Evolutionary conservation across 2,329 filamentous ascomycete genomes (phyloP).

Genomic region (Acrocalymma vagum): DNA sequence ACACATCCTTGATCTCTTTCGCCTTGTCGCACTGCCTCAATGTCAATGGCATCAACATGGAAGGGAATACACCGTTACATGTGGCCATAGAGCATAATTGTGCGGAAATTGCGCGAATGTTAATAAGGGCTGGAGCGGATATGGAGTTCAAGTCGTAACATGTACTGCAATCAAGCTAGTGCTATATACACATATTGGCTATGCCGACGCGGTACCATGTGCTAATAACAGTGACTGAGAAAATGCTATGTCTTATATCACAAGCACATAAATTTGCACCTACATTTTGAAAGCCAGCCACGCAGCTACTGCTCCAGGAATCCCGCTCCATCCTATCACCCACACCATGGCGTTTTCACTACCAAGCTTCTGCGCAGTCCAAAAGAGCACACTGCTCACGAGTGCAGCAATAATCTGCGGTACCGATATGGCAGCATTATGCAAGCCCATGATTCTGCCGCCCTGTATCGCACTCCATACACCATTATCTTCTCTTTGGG

Average conservation of each 20-base stretch:
- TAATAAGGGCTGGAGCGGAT: constrained; percentile 9
- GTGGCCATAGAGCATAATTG: constrained; percentile 10
- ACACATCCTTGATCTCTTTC: constrained; percentile 2
- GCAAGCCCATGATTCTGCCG: constrained; percentile 22
- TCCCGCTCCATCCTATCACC: constrained; percentile 5
- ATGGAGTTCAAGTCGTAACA: constrained; percentile 8
- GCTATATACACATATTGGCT: background rate
- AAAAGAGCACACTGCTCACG: constrained; percentile 8
- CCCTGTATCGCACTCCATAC: constrained; percentile 4
- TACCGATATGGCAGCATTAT: constrained; percentile 20
- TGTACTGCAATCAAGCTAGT: background rate
- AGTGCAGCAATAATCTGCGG: constrained; percentile 25
- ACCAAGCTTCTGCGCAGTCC: constrained; percentile 1
- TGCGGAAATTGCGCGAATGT: constrained; percentile 6
- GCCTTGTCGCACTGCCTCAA: constrained; percentile 4
- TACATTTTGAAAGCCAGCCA: constrained; percentile 6
- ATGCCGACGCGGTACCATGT: too few relatives aligned
- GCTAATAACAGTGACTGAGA: too few relatives aligned
- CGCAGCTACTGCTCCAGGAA: constrained; percentile 5
- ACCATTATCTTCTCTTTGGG: constrained; percentile 4
- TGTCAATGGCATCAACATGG: constrained; percentile 8
- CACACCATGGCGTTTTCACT: constrained; percentile 1
- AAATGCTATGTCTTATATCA: too few relatives aligned
- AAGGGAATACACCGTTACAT: constrained; percentile 11
- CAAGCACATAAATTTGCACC: too few relatives aligned